Base-by-base conservation (phyloP, 2,329 filamentous ascomycete genomes). In the Cladorrhinum sp. region DNA sequence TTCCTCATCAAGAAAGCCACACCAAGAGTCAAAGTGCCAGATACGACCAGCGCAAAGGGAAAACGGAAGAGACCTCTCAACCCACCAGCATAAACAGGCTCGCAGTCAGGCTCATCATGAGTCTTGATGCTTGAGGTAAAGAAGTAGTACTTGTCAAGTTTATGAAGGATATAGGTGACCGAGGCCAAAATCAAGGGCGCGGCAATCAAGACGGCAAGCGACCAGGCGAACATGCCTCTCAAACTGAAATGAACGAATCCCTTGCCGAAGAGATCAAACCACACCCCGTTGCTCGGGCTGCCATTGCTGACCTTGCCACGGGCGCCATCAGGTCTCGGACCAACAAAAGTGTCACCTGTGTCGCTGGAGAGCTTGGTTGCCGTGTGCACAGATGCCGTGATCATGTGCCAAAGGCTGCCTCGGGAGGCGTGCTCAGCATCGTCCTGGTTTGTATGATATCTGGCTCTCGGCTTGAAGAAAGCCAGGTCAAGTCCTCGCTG, bases 361-460 rank as follows among this genome's bases (percentile, higher is more conserved):
- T 91, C 85, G 13, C 85, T 83, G 0, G 91, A 88, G 49, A 98
- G 79, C 1, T 81, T 81, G 68, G 88, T 81, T 22, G 91, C 85
- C 0, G 93, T 95, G 6, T 87, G 84, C 23, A 97, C 76, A 5
- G 92, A 86, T 13, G 88, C 88, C 38, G 91, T 96, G 38, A 99
- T 80, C 95, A 99, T 98, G 73, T 98, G 93, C 93, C 93, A 98
- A 20, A 98, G 75, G 64, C 84, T 87, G 51, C 78, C 76, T 61
- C 75, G 74, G n/a, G 86, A 89, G 0, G 92, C 89, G 74, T 97
- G 92, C 41, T 85, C 85, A 2, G 87, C 81, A 71, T 96, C 91
- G 72, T 99, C 95, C 70, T 96, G 86, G 62, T 91, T 84, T 0
- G 93, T 98, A 72, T 99, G 95, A 70, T 99, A 99, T 60, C 91